phyloP scores from a whole-genome alignment of 305 asterid species.

The Nicotiana rustica region DNA sequence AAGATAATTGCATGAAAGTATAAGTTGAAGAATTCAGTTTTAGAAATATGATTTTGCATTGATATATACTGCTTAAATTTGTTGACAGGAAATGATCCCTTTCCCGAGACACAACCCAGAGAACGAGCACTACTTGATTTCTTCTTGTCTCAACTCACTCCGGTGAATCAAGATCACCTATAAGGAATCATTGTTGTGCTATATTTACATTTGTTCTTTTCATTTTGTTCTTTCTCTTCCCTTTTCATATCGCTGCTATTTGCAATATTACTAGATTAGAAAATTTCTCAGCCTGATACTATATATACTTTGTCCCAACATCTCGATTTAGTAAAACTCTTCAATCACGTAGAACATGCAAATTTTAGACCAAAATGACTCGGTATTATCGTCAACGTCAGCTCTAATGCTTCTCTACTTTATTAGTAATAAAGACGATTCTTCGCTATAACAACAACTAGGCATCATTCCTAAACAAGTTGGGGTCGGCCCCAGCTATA shows the following conservation, averaged over 20 bases:
- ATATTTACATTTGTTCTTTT: neutral
- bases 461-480: too few species aligned
- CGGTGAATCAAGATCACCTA: conserved; percentile 55
- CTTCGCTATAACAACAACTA: too few species aligned
- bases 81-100: conserved; percentile 54
- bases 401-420: too few species aligned
- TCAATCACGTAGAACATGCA: neutral
- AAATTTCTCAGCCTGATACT: neutral
- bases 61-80: neutral
- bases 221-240: neutral
- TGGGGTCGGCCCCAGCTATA: too few species aligned
- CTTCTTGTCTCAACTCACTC: conserved; percentile 69
- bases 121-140: conserved; percentile 77
- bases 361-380: too few species aligned
- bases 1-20: neutral
- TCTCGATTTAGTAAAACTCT: neutral
- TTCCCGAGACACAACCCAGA: conserved; percentile 63
- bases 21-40: neutral
- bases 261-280: neutral
- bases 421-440: too few species aligned
- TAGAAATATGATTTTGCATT: neutral
- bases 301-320: neutral
- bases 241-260: neutral
- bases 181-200: conserved; percentile 28
- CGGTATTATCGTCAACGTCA: too few species aligned